phyloP scores from a whole-genome alignment of 805 yeast genomes.

The Isabelozyma pseudorhagii region DNA sequence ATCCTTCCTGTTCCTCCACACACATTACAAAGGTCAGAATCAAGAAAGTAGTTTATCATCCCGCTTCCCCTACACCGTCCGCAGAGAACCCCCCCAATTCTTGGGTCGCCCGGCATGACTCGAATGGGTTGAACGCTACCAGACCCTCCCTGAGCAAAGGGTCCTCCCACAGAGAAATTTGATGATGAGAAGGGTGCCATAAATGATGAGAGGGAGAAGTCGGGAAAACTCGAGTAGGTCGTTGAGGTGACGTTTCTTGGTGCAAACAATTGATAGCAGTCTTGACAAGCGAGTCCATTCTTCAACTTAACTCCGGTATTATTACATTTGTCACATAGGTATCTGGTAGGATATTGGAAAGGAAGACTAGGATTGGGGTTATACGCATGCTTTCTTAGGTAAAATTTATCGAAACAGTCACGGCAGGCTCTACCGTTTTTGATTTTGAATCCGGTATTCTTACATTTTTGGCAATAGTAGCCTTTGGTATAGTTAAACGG shows the following conservation, averaged over 20 bases:
- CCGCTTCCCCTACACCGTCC: constrained; percentile 73
- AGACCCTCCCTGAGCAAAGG: constrained; percentile 5
- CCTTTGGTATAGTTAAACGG: constrained; percentile 32
- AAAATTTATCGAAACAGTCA: constrained; percentile 29
- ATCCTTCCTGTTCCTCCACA: constrained; percentile 71
- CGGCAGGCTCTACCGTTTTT: constrained; percentile 22
- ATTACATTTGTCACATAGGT: constrained; percentile 62
- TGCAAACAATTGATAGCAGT: constrained; percentile 67
- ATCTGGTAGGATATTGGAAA: constrained; percentile 63
- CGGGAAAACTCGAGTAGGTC: background rate
- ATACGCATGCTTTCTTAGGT: constrained; percentile 28
- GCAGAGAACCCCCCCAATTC: constrained; percentile 68
- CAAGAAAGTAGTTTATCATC: constrained; percentile 49
- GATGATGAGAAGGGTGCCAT: background rate
- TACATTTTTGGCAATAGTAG: constrained; percentile 28
- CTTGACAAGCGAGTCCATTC: constrained; percentile 63
- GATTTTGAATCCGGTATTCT: constrained; percentile 30
- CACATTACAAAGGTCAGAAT: constrained; percentile 58
- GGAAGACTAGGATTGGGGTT: constrained; percentile 53
- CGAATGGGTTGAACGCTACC: constrained; percentile 30
- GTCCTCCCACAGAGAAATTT: constrained; percentile 1
- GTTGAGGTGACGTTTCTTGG: constrained; percentile 28
- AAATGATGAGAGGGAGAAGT: constrained; percentile 1
- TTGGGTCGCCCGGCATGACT: constrained; percentile 75
- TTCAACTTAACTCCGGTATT: constrained; percentile 68